Conservation (phyloP, 257 asterid genomes). For the Solanum arcanum region DNA sequence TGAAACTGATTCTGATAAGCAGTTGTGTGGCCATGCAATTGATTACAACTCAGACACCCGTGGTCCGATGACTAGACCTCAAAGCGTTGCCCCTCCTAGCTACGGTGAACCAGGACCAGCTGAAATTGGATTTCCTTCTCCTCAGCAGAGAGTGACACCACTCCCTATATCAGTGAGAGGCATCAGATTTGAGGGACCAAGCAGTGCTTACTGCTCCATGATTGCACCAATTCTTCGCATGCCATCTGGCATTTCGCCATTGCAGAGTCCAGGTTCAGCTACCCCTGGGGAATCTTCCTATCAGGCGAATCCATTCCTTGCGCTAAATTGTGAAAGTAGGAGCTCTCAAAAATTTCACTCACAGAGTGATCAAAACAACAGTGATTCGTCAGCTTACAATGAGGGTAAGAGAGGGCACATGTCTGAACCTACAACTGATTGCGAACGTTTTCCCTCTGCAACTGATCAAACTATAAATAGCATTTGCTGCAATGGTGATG, state of each 20-base stretch:
- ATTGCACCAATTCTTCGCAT: conserved; percentile 21
- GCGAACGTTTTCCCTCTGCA: conserved; percentile 32
- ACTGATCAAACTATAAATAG: conserved; percentile 52
- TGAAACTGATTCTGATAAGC: conserved; percentile 22
- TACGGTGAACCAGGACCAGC: conserved; percentile 30
- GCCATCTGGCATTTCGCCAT: conserved; percentile 23
- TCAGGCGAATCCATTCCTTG: conserved; percentile 16
- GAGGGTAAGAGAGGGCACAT: conserved; percentile 26
- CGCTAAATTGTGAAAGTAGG: conserved; percentile 16
- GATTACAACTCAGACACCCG: conserved; percentile 39
- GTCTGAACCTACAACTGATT: conserved; percentile 31
- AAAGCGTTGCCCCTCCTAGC: conserved; percentile 12
- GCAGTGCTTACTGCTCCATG: conserved; percentile 24
- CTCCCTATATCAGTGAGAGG: conserved; percentile 54
- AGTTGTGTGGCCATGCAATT: conserved; percentile 24
- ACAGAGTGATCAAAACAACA: conserved; percentile 23
- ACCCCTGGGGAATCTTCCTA: conserved; percentile 28
- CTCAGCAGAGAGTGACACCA: conserved; percentile 25
- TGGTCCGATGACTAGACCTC: conserved; percentile 24
- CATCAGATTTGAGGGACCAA: conserved; percentile 27
- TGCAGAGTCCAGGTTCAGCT: conserved; percentile 36
- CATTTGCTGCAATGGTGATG: conserved; percentile 37
- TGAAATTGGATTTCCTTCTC: conserved; percentile 14
- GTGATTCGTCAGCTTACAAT: conserved; percentile 25
- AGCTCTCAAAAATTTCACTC: conserved; percentile 25